phyloP scores from a whole-genome alignment of 805 yeast genomes.

The Kodamaea jinghongensis region DNA sequence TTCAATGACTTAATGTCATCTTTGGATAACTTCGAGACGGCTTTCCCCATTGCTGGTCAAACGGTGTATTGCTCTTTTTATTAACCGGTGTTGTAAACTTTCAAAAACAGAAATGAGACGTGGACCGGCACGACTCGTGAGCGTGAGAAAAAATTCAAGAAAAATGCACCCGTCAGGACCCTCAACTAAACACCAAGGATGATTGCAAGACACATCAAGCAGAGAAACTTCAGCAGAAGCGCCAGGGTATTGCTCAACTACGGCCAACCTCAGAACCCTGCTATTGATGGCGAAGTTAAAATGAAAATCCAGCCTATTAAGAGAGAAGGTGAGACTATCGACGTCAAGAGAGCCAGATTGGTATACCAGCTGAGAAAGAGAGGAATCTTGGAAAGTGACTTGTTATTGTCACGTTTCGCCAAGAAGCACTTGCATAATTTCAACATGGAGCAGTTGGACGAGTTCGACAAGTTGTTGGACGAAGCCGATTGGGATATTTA shows the following conservation, averaged over 20 bases:
- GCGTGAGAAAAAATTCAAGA: too few relatives aligned
- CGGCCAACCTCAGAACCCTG: constrained; percentile 44
- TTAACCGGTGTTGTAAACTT: too few relatives aligned
- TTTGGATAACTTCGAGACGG: constrained; percentile 86
- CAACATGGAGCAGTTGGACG: constrained; percentile 66
- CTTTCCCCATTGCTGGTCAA: constrained; percentile 73
- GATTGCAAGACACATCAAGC: too few relatives aligned
- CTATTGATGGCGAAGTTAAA: constrained; percentile 43
- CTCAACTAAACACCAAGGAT: too few relatives aligned
- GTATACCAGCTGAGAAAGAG: constrained; percentile 90
- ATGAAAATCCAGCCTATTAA: constrained; percentile 76
- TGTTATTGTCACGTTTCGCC: constrained; percentile 82
- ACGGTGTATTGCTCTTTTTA: too few relatives aligned
- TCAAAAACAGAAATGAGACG: too few relatives aligned
- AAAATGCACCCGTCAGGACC: too few relatives aligned
- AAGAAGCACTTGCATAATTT: constrained; percentile 62
- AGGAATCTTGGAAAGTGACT: constrained; percentile 91
- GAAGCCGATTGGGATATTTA: constrained; percentile 99
- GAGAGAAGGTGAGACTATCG: constrained; percentile 69
- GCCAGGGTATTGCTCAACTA: constrained; percentile 33
- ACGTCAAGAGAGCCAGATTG: constrained; percentile 79
- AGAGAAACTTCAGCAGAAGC: too few relatives aligned
- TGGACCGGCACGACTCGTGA: too few relatives aligned
- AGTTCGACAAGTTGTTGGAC: constrained; percentile 81
- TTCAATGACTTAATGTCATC: constrained; percentile 84